phyloP scores from a whole-genome alignment of 2,329 filamentous ascomycete species.

The Colletotrichum endophyticum region DNA sequence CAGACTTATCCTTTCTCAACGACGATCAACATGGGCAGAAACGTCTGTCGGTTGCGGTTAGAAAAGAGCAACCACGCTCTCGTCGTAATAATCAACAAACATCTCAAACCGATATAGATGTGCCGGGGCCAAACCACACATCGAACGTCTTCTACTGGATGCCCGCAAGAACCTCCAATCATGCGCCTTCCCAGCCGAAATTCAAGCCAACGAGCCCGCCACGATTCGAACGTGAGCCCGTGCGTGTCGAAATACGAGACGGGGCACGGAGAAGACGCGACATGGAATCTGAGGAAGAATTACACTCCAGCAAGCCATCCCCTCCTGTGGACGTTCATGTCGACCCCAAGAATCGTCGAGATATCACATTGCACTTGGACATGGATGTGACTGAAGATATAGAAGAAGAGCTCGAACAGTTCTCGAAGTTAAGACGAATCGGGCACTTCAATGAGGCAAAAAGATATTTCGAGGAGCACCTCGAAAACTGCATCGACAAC shows the following conservation, averaged over 20 bases:
- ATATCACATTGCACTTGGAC: fast-evolving
- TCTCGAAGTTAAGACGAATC: neutral
- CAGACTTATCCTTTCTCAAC: neutral
- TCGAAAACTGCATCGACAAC: neutral
- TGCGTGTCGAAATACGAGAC: too few relatives aligned
- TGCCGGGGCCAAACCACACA: neutral
- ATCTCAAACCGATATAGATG: too few relatives aligned
- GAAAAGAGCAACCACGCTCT: fast-evolving
- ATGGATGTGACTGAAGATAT: neutral
- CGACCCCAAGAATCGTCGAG: neutral
- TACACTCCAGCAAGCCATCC: fast-evolving
- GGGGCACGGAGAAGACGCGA: neutral
- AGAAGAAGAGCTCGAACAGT: neutral
- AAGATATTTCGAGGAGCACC: neutral
- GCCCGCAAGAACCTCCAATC: neutral
- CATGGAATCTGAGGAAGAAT: neutral
- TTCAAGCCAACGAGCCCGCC: neutral
- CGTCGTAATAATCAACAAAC: neutral
- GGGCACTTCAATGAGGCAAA: neutral
- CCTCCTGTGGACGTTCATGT: fast-evolving
- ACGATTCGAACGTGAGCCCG: neutral
- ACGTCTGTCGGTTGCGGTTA: fast-evolving
- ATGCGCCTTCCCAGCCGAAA: neutral
- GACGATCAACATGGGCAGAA: fast-evolving
- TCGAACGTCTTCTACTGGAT: fast-evolving